Percentiles rank a stretch among this genome's conserved stretches.
These are phyloP conservation scores for Suillus cothurnatus DNA, from an alignment of 768 basidiomycete genomes.

Conservation along the genomic window DNA sequence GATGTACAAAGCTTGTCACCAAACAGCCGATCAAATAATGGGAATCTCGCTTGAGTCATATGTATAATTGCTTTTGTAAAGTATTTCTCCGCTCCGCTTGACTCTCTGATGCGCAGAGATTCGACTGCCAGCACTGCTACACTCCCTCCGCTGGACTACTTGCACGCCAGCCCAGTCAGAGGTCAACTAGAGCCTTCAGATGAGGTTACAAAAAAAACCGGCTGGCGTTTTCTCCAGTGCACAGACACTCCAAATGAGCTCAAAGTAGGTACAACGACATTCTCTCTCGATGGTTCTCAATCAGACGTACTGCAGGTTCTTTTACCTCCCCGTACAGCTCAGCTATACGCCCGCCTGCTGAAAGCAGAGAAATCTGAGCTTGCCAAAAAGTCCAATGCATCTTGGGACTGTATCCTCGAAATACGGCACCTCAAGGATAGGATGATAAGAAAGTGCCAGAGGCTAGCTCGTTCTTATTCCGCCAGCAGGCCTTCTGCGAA, in stretches of 20 bases:
- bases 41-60: conserved; percentile 20
- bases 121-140: conserved; percentile 25
- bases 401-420: conserved; percentile 71
- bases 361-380: conserved; percentile 65
- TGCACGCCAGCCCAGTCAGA: conserved; percentile 65
- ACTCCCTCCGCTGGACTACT: conserved; percentile 50
- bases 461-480: conserved; percentile 51
- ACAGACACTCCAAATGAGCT: conserved; percentile 78
- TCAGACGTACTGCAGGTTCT: conserved; percentile 52
- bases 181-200: conserved; percentile 77
- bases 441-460: conserved; percentile 79
- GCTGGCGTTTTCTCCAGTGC: conserved; percentile 74
- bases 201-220: conserved; percentile 46
- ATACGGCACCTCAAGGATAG: conserved; percentile 80
- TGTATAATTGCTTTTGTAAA: conserved; percentile 18
- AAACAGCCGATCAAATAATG: conserved; percentile 22
- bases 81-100: conserved; percentile 9
- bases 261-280: conserved; percentile 46
- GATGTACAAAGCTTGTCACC: conserved; percentile 30
- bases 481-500: conserved; percentile 40
- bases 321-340: conserved; percentile 65
- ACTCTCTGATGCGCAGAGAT: conserved; percentile 24
- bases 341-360: conserved; percentile 66
- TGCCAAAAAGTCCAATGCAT: conserved; percentile 52
- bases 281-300: background rate